Conservation (phyloP, 106 monocot species). For the Chionographis japonica region DNA sequence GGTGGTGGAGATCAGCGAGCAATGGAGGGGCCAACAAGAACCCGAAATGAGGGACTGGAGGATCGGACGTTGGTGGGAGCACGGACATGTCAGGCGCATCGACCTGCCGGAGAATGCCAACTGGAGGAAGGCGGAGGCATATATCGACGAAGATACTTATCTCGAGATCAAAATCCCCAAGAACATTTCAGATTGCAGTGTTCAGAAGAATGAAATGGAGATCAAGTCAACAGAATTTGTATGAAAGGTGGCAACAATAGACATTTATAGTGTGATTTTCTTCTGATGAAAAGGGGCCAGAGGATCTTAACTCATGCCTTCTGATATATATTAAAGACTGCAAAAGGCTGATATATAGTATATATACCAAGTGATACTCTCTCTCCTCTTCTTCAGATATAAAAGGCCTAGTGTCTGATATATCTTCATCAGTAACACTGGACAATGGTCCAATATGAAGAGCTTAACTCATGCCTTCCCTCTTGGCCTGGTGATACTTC, state of each 20-base stretch:
- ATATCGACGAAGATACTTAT: conserved; percentile 36
- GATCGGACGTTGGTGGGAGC: conserved; percentile 74
- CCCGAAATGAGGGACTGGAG: conserved; percentile 54
- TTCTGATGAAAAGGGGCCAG: conserved; percentile 2
- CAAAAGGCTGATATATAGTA: background rate
- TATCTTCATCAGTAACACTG: no score
- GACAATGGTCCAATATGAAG: no score
- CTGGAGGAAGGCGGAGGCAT: conserved; percentile 60
- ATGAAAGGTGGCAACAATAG: conserved; percentile 20
- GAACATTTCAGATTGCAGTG: conserved; percentile 14
- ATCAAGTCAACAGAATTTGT: conserved; percentile 18
- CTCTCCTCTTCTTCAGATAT: no score
- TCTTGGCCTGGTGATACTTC: no score
- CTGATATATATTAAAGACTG: conserved; percentile 8
- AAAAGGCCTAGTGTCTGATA: no score
- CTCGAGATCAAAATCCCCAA: conserved; percentile 76
- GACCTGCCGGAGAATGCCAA: conserved; percentile 74
- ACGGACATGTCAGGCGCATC: conserved; percentile 76
- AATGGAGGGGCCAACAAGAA: conserved; percentile 33
- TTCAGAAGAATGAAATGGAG: conserved; percentile 8
- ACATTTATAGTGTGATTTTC: conserved; percentile 8
- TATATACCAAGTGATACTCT: conserved; percentile 1
- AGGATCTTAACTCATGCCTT: background rate
- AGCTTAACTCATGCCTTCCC: no score
- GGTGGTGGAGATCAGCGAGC: conserved; percentile 73